Percentiles rank a stretch among this genome's conserved stretches.
Conservation (phyloP, 352 stramenopile genomes). For the Nothophytophthora sp. region DNA sequence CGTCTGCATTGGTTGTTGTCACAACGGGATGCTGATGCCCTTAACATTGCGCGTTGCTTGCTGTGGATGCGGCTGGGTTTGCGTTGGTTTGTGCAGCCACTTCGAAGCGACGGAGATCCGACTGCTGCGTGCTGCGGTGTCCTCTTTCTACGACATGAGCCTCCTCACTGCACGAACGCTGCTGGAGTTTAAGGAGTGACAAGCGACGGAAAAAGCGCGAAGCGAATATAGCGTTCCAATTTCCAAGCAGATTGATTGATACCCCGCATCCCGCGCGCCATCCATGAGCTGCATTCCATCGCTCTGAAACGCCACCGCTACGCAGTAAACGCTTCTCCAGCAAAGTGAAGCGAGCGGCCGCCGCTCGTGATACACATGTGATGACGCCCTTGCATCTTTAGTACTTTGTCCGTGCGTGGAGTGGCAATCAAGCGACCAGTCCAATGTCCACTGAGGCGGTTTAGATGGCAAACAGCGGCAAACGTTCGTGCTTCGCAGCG, state of each 20-base stretch:
- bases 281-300: neutral
- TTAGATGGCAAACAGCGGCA: too few relatives aligned
- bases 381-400: too few relatives aligned
- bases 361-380: too few relatives aligned
- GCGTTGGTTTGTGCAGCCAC: constrained; percentile 57
- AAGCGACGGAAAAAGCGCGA: neutral
- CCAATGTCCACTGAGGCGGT: too few relatives aligned
- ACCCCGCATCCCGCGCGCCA: too few relatives aligned
- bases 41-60: neutral
- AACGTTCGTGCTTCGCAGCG: too few relatives aligned
- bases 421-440: too few relatives aligned
- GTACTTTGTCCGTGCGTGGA: too few relatives aligned
- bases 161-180: constrained; percentile 72
- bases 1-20: neutral
- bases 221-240: constrained; percentile 10
- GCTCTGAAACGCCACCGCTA: too few relatives aligned
- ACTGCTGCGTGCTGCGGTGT: constrained; percentile 80
- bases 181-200: constrained; percentile 88
- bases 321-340: too few relatives aligned
- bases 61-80: constrained; percentile 6
- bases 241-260: too few relatives aligned
- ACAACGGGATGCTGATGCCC: neutral
- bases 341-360: too few relatives aligned
- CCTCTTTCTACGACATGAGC: constrained; percentile 89
- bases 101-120: constrained; percentile 85